Percentiles rank a stretch among this genome's conserved stretches.
Evolutionary conservation across 257 asterid genomes (phyloP).

Genomic region (Ilex asprella): DNA sequence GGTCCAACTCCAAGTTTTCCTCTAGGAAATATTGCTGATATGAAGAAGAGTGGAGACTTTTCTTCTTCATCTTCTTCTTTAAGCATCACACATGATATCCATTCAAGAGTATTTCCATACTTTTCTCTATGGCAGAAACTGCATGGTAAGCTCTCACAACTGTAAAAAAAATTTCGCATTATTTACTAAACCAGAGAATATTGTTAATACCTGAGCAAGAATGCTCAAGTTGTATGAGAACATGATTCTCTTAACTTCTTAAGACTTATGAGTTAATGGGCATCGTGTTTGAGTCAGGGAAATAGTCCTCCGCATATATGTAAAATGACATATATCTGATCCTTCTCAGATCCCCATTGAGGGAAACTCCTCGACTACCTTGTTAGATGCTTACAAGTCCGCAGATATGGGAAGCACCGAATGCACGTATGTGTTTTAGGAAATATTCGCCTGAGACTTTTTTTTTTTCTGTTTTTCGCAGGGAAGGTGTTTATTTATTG

Average conservation of each 20-base stretch:
- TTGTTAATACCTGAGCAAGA: background rate
- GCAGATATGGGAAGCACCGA: no score
- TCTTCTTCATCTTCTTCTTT: slow-evolving; percentile 9
- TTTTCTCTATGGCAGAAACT: slow-evolving; percentile 67
- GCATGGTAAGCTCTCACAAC: slow-evolving; percentile 37
- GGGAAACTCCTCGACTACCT: no score
- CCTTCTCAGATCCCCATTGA: no score
- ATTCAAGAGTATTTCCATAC: slow-evolving; percentile 57
- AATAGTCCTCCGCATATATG: background rate
- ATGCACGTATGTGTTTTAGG: background rate
- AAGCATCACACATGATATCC: slow-evolving; percentile 52
- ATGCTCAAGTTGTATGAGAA: background rate
- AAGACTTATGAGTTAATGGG: no score
- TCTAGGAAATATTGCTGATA: slow-evolving; percentile 57
- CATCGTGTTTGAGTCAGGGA: background rate
- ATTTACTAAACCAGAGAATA: background rate
- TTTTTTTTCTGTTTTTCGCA: slow-evolving; percentile 16
- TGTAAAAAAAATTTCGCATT: background rate
- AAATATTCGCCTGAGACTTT: background rate
- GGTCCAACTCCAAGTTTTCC: slow-evolving; percentile 88
- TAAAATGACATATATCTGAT: background rate
- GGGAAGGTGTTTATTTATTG: slow-evolving; percentile 79
- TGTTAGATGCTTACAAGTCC: no score
- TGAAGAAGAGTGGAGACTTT: slow-evolving; percentile 19
- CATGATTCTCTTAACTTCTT: no score